These are phyloP conservation scores for Aspergillus sp. DNA, from an alignment of 2,329 filamentous ascomycete genomes.

Conservation along the genomic window DNA sequence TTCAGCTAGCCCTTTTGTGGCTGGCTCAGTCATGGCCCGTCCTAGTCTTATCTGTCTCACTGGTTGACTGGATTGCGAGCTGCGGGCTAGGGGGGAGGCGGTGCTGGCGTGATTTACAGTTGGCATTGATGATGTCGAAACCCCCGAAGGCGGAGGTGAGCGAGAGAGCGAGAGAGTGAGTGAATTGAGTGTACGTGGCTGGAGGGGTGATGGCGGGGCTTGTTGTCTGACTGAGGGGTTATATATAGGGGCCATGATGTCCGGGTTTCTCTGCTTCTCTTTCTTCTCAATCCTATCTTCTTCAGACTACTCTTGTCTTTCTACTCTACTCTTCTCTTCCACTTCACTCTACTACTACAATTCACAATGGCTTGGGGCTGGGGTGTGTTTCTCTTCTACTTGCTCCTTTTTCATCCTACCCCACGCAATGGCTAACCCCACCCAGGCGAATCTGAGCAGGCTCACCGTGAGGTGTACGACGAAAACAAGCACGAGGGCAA, in stretches of 20 bases:
- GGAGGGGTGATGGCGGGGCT: no score
- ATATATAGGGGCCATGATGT: not conserved
- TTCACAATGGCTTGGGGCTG: conserved; percentile 30
- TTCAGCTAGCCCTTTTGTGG: no score
- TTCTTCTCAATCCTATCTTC: not conserved
- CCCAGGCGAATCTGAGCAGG: conserved; percentile 44
- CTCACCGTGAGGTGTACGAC: conserved; percentile 50
- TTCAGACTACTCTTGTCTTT: not conserved
- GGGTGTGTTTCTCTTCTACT: conserved; percentile 16
- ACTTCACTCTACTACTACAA: conserved; percentile 2
- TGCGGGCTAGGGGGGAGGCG: no score
- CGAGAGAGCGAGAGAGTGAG: no score
- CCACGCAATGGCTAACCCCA: conserved; percentile 2
- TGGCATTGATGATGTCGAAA: no score
- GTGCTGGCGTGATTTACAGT: no score
- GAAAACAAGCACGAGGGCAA: conserved; percentile 48
- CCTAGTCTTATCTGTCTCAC: no score
- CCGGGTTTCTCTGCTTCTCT: not conserved
- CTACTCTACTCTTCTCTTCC: not conserved
- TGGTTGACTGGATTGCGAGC: no score
- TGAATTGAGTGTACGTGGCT: no score
- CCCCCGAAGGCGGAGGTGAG: no score
- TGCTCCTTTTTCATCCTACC: not conserved
- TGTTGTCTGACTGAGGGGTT: no score
- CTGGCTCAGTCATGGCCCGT: no score